Evolutionary conservation across 495 filamentous ascomycete species (phyloP).

Genomic region (Bombardia bombarda): DNA sequence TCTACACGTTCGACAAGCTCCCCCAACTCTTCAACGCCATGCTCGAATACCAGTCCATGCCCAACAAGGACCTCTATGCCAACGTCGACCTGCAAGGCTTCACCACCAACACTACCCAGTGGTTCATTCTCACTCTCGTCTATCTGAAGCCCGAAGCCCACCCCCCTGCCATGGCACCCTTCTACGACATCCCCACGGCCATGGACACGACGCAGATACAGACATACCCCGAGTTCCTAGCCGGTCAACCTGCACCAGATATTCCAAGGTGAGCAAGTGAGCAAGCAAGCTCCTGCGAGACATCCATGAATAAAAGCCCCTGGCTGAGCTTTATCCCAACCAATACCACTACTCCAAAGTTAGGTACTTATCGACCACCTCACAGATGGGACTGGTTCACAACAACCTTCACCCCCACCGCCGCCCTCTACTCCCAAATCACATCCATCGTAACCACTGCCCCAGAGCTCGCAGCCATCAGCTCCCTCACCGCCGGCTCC

Average conservation of each 20-base stretch:
- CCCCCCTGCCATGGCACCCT: not conserved
- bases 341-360: too few relatives aligned
- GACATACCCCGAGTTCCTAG: too few relatives aligned
- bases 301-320: too few relatives aligned
- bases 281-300: too few relatives aligned
- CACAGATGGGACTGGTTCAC: not conserved
- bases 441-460: not conserved
- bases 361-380: too few relatives aligned
- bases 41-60: not conserved
- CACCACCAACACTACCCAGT: not conserved
- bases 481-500: not conserved
- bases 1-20: not conserved
- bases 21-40: not conserved
- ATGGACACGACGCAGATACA: too few relatives aligned
- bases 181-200: not conserved
- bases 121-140: not conserved
- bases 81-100: not conserved
- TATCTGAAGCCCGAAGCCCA: not conserved
- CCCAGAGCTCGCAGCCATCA: not conserved
- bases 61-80: not conserved
- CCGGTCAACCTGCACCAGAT: too few relatives aligned
- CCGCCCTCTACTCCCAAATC: not conserved
- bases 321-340: too few relatives aligned
- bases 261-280: too few relatives aligned
- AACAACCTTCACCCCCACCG: not conserved